These are phyloP conservation scores for Penicillium desertorum DNA, from an alignment of 495 filamentous ascomycete genomes.

Conservation along the genomic window DNA sequence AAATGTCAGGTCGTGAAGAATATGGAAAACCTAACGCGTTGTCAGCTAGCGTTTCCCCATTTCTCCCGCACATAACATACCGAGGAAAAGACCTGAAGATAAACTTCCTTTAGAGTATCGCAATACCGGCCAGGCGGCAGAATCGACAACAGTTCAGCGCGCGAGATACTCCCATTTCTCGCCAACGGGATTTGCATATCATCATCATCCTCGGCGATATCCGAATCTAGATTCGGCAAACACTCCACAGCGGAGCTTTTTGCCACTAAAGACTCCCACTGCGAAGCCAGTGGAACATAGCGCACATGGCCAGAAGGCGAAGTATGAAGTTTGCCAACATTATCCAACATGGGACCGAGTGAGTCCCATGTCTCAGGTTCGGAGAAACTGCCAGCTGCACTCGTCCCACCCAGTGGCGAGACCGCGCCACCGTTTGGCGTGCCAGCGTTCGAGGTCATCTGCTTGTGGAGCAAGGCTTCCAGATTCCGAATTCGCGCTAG, in stretches of 20 bases:
- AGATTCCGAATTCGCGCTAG: conserved; percentile 41
- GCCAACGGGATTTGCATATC: conserved; percentile 40
- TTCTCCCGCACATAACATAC: conserved; percentile 20
- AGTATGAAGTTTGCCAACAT: conserved; percentile 35
- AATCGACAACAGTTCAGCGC: conserved; percentile 34
- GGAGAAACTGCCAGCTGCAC: conserved; percentile 34
- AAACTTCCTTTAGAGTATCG: conserved; percentile 41
- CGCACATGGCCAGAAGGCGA: conserved; percentile 43
- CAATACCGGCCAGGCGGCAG: conserved; percentile 42
- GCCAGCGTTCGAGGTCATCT: conserved; percentile 26
- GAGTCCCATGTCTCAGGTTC: conserved; percentile 30
- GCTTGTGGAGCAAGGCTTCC: conserved; percentile 41
- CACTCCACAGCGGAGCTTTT: conserved; percentile 31
- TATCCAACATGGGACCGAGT: conserved; percentile 23
- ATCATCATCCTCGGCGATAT: conserved; percentile 40
- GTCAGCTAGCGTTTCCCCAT: neutral
- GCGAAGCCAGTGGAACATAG: conserved; percentile 40
- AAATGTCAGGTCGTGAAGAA: conserved; percentile 51
- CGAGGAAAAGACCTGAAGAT: conserved; percentile 43
- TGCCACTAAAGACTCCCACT: conserved; percentile 37
- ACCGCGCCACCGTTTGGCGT: conserved; percentile 21
- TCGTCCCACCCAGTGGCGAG: conserved; percentile 37
- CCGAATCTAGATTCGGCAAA: conserved; percentile 30
- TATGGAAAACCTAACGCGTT: conserved; percentile 37
- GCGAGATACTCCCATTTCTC: conserved; percentile 29